Base-by-base conservation (phyloP, 2,329 filamentous ascomycete species). In the Talaromyces sp. region DNA sequence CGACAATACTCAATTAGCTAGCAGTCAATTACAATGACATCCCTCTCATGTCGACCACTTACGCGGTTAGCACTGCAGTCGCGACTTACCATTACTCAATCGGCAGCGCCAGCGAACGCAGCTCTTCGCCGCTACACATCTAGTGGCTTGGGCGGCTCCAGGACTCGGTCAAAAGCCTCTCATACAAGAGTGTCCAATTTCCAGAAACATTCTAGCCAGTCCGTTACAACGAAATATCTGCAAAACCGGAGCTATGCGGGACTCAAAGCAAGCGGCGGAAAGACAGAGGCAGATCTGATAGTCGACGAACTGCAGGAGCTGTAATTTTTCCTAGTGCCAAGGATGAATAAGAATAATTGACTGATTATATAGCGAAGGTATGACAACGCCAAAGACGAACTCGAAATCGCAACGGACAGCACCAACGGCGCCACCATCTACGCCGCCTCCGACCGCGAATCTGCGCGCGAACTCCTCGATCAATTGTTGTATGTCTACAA, bases 361-460 rank as follows among this genome's bases (percentile, higher is more conserved):
- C n/a, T n/a, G n/a, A n/a, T n/a, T n/a, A n/a, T n/a, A n/a, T n/a
- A n/a, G n/a, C n/a, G n/a, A 71, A 58, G 79, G 56, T 81, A 81
- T 67, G 77, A 79, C 64, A 77, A 77, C 0, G 80, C 81, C 3
- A 77, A 77, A 66, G 81, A 83, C 68, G 81, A 83, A 70, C 81
- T 83, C 65, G 81, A 83, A 72, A 83, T 83, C 67, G 81, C 81
- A 3, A 76, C 77, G 0, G 81, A 83, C 63, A 81, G 80, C 67
- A 82, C 81, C 1, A 77, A 81, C 47, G 73, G 72, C 34, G 72
- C 76, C 1, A 80, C 80, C 2, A 78, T 81, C 63, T 83, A 82
- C 70, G 81, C 80, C 1, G 76, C 76, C 11, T 80, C 76, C 0
- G 81, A 83, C 68, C 76, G 81, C 3, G 77, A 77, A 40, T 79